These are phyloP conservation scores for Exsudoporus frostii DNA, from an alignment of 768 basidiomycete genomes.

Conservation along the genomic window DNA sequence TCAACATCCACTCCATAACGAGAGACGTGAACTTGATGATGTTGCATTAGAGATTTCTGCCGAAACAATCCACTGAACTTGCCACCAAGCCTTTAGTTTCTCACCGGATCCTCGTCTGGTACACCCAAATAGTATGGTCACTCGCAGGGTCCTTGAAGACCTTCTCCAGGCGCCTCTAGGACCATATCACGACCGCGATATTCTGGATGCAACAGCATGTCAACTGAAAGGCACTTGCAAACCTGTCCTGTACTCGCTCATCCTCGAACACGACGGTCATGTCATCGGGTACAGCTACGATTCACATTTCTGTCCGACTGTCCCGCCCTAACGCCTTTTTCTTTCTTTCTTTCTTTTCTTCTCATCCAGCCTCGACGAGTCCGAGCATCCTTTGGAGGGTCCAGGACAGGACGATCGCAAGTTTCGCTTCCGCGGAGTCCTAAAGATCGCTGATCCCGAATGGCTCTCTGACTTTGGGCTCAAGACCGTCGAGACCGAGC, in stretches of 20 bases:
- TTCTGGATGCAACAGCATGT: conserved; percentile 22
- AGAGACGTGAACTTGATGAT: conserved; percentile 1
- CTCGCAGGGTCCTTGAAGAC: conserved; percentile 16
- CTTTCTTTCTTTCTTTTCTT: background rate
- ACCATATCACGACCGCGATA: conserved; percentile 28
- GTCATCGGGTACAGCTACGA: conserved; percentile 25
- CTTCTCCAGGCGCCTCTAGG: conserved; percentile 28
- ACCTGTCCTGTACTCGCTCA: conserved; percentile 30
- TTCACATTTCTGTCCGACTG: background rate
- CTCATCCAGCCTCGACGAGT: conserved; percentile 43
- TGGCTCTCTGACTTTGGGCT: conserved; percentile 52
- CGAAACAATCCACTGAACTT: background rate
- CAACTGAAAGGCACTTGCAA: conserved; percentile 4
- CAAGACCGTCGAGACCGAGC: conserved; percentile 40
- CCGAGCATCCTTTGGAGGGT: conserved; percentile 36
- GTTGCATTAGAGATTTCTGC: background rate
- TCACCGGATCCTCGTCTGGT: background rate
- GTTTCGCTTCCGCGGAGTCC: conserved; percentile 50
- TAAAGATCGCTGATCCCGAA: conserved; percentile 41
- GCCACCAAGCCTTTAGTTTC: background rate
- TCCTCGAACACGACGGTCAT: conserved; percentile 24
- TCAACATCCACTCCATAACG: conserved; percentile 1
- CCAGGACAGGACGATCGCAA: conserved; percentile 24
- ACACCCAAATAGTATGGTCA: conserved; percentile 14
- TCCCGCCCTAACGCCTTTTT: background rate